These are phyloP conservation scores for Rhodocollybia butyracea DNA, from an alignment of 768 basidiomycete species.

Conservation along the genomic window DNA sequence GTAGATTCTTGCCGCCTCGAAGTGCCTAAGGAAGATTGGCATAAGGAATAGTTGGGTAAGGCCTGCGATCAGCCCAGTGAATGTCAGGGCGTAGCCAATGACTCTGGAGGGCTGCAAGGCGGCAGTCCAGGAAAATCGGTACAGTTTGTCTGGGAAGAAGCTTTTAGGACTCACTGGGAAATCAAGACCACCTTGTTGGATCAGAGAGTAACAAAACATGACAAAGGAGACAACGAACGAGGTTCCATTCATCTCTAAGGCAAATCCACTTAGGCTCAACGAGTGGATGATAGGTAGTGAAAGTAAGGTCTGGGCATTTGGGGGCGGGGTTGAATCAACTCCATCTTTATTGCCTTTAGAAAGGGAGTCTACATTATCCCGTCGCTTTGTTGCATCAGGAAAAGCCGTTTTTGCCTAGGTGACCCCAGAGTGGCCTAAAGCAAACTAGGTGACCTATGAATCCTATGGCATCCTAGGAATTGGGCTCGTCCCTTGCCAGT, in stretches of 20 bases:
- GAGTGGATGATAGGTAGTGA: slow-evolving; percentile 52
- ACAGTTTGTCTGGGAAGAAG: not conserved
- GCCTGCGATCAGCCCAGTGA: slow-evolving; percentile 47
- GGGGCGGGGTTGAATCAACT: not conserved
- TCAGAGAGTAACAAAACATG: slow-evolving; percentile 62
- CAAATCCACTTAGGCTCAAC: slow-evolving; percentile 48
- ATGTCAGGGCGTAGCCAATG: slow-evolving; percentile 60
- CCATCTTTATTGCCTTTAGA: not conserved
- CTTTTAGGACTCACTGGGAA: not conserved
- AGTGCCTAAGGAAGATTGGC: slow-evolving; percentile 50
- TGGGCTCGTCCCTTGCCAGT: too few species aligned
- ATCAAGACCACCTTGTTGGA: slow-evolving; percentile 19
- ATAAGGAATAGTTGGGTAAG: slow-evolving; percentile 52
- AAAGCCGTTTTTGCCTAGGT: too few species aligned
- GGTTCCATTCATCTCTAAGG: slow-evolving; percentile 51
- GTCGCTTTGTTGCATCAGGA: not conserved
- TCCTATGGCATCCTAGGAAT: too few species aligned
- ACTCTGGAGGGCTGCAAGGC: slow-evolving; percentile 43
- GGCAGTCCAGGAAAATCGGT: slow-evolving; percentile 1
- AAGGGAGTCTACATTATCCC: not conserved
- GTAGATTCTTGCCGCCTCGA: slow-evolving; percentile 50
- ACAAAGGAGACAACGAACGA: slow-evolving; percentile 68
- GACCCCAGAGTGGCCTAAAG: too few species aligned
- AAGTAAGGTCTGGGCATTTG: slow-evolving; percentile 25
- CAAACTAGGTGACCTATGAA: too few species aligned